Evolutionary conservation across 306 rosid species (phyloP).

Genomic region (Oxytropis ochrocephala): DNA sequence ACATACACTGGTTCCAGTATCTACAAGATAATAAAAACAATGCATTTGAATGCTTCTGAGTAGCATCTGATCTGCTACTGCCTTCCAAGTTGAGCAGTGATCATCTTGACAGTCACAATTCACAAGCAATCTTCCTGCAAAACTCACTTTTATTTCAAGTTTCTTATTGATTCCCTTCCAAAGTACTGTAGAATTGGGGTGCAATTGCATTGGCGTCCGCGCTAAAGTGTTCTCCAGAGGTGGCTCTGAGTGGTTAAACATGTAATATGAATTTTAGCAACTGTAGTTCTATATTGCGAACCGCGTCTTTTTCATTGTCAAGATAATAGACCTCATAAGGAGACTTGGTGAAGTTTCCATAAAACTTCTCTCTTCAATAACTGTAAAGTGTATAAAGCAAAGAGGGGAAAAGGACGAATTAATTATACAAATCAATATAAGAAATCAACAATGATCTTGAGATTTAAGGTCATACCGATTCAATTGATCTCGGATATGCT

Average conservation of each 20-base stretch:
- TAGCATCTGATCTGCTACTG: neutral
- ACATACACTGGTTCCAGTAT: neutral
- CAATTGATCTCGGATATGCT: neutral
- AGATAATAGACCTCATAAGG: conserved; percentile 20
- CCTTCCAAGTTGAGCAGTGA: neutral
- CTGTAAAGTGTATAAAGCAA: conserved; percentile 5
- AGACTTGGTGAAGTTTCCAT: conserved; percentile 22
- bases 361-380: conserved; percentile 18
- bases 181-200: neutral
- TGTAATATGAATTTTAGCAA: conserved; percentile 13
- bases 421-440: neutral
- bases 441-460: neutral
- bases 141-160: neutral
- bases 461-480: conserved; percentile 2
- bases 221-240: conserved; percentile 9
- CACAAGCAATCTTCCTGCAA: conserved; percentile 2
- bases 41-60: neutral
- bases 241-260: conserved; percentile 19
- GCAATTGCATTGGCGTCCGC: conserved; percentile 3
- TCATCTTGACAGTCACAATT: conserved; percentile 3
- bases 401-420: neutral
- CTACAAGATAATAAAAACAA: neutral
- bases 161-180: neutral
- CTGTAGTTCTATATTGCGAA: conserved; percentile 15
- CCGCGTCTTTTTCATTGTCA: conserved; percentile 13